Percentiles rank a stretch among this genome's conserved stretches.
Conservation (phyloP, 2,329 filamentous ascomycete species). For the Botrytis hyacinthi region DNA sequence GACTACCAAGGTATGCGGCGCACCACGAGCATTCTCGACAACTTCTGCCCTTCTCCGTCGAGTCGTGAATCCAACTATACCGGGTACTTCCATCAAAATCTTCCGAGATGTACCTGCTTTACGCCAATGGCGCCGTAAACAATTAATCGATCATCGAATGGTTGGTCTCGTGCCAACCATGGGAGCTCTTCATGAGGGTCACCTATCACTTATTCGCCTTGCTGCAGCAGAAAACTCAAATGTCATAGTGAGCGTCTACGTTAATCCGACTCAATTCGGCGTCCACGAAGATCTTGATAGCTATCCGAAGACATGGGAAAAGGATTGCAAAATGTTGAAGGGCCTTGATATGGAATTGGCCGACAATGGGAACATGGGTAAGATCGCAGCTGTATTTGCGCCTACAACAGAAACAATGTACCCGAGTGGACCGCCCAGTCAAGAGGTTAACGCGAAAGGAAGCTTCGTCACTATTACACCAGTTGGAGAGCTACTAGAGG, state of each 20-base stretch:
- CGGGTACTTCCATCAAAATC: slow-evolving; percentile 61
- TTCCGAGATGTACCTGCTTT: slow-evolving; percentile 74
- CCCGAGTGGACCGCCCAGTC: slow-evolving; percentile 68
- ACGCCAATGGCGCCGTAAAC: slow-evolving; percentile 65
- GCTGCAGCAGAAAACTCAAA: slow-evolving; percentile 82
- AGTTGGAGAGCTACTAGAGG: slow-evolving; percentile 77
- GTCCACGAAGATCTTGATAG: slow-evolving; percentile 80
- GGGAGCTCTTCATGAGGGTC: slow-evolving; percentile 93
- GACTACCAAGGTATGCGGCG: slow-evolving; percentile 13
- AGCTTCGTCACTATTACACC: slow-evolving; percentile 92
- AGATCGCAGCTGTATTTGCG: slow-evolving; percentile 80
- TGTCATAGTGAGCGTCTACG: slow-evolving; percentile 88
- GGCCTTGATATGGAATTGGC: slow-evolving; percentile 70
- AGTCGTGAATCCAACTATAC: slow-evolving; percentile 41
- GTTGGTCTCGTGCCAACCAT: slow-evolving; percentile 94
- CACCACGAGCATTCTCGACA: slow-evolving; percentile 25
- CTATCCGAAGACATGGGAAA: slow-evolving; percentile 87
- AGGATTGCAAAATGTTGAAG: slow-evolving; percentile 67
- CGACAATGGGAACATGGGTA: slow-evolving; percentile 57
- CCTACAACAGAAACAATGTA: slow-evolving; percentile 85
- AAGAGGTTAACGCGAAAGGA: slow-evolving; percentile 71
- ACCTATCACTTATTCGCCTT: slow-evolving; percentile 79
- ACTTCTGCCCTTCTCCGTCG: slow-evolving; percentile 24
- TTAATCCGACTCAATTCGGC: slow-evolving; percentile 97
- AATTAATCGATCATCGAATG: slow-evolving; percentile 64